Evolutionary conservation across 2,329 filamentous ascomycete species (phyloP).

Genomic region (Hypoxylon sp.): DNA sequence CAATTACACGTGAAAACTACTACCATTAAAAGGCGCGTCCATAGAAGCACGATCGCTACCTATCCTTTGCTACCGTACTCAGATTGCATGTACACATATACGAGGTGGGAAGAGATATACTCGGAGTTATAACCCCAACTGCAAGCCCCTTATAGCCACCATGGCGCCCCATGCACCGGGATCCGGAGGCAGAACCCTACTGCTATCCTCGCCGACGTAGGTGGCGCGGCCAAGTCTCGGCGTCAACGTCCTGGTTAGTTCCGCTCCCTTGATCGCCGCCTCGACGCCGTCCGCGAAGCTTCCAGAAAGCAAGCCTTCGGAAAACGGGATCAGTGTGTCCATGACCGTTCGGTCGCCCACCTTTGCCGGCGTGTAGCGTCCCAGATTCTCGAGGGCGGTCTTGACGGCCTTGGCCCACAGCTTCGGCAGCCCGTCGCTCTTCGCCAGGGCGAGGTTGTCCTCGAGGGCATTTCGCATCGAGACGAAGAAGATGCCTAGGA

Average conservation of each 20-base stretch:
- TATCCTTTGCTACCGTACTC: neutral
- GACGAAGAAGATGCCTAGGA: slow-evolving; percentile 61
- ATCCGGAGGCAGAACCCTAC: slow-evolving; percentile 69
- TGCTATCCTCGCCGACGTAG: slow-evolving; percentile 69
- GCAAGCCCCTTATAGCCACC: slow-evolving; percentile 61
- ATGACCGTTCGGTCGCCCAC: slow-evolving; percentile 68
- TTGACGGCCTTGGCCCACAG: slow-evolving; percentile 60
- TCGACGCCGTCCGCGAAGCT: slow-evolving; percentile 67
- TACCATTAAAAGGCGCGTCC: neutral
- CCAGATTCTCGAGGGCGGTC: slow-evolving; percentile 59
- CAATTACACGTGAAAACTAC: neutral
- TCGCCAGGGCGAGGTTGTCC: slow-evolving; percentile 50
- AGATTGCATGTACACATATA: neutral
- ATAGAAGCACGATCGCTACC: neutral
- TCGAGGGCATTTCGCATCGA: slow-evolving; percentile 54
- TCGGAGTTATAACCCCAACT: slow-evolving; percentile 38
- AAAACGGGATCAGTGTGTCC: slow-evolving; percentile 68
- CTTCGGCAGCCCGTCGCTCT: slow-evolving; percentile 50
- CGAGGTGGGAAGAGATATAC: neutral
- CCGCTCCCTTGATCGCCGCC: slow-evolving; percentile 70
- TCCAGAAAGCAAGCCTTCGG: slow-evolving; percentile 59
- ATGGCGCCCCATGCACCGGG: slow-evolving; percentile 78
- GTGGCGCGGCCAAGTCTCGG: slow-evolving; percentile 75
- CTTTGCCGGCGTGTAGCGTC: slow-evolving; percentile 66
- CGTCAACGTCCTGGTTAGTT: slow-evolving; percentile 72